Evolutionary conservation across 768 basidiomycete species (phyloP).

Genomic region (Russula sp.): DNA sequence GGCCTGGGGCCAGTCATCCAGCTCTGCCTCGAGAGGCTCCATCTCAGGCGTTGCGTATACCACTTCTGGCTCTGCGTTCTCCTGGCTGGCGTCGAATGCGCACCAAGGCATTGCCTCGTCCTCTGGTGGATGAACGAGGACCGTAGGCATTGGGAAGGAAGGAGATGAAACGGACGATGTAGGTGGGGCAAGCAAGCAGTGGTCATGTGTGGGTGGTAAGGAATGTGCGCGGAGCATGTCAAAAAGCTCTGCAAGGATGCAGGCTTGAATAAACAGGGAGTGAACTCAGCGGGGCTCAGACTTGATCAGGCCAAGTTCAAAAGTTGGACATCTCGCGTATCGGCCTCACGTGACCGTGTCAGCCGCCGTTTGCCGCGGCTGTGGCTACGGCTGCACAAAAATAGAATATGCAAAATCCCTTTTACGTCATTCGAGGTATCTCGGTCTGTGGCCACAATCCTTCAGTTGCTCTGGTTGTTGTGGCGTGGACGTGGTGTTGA

Average conservation of each 20-base stretch:
- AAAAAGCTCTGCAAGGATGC: slow-evolving; percentile 11
- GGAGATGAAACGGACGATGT: slow-evolving; percentile 26
- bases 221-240: slow-evolving; percentile 27
- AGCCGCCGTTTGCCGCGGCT: not conserved
- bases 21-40: slow-evolving; percentile 26
- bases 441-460: too few relatives aligned
- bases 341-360: slow-evolving; percentile 10
- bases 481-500: too few relatives aligned
- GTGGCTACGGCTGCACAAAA: too few relatives aligned
- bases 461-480: too few relatives aligned
- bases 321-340: not conserved
- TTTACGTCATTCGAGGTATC: not conserved
- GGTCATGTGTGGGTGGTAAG: slow-evolving; percentile 18
- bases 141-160: slow-evolving; percentile 27
- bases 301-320: not conserved
- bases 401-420: not conserved
- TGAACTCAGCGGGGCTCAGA: not conserved
- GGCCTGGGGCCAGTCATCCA: slow-evolving; percentile 26
- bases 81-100: slow-evolving; percentile 29
- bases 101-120: slow-evolving; percentile 33
- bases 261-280: not conserved
- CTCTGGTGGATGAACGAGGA: slow-evolving; percentile 33
- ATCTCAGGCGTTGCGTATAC: slow-evolving; percentile 27
- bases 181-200: slow-evolving; percentile 23
- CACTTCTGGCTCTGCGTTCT: slow-evolving; percentile 6